phyloP scores from a whole-genome alignment of 106 monocot genomes.

The Hemerocallis citrina region DNA sequence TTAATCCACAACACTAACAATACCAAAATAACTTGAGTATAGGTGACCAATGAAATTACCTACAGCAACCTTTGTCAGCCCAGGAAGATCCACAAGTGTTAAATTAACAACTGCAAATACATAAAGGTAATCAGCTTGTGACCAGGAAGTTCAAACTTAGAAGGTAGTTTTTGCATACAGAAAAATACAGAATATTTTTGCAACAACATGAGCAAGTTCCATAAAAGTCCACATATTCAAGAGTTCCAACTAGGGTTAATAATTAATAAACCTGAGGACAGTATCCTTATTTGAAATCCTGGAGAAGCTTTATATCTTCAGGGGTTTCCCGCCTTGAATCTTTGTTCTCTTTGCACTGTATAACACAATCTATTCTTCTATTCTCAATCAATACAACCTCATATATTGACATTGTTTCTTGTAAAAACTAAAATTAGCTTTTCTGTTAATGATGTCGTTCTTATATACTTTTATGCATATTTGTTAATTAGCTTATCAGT shows the following conservation, averaged over 20 bases:
- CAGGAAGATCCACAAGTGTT: constrained; percentile 97
- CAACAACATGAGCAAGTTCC: neutral
- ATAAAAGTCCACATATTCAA: no score
- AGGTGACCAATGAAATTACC: constrained; percentile 30
- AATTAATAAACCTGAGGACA: neutral
- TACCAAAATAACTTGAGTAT: neutral
- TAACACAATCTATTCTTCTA: no score
- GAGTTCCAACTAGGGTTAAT: neutral
- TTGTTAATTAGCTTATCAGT: no score
- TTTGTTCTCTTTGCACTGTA: no score
- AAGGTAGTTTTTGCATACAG: neutral
- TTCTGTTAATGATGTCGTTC: no score
- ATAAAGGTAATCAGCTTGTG: constrained; percentile 8
- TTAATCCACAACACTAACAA: neutral
- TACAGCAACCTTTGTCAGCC: constrained; percentile 96
- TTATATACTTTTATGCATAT: no score
- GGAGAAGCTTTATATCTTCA: no score
- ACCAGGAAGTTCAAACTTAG: constrained; percentile 46
- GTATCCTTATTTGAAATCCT: neutral
- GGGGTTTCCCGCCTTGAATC: no score
- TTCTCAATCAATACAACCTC: no score
- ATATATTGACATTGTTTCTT: no score
- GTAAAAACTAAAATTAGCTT: no score
- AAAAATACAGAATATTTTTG: neutral
- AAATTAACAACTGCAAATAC: constrained; percentile 80